Evolutionary conservation across 495 filamentous ascomycete species (phyloP).

Genomic region (Elasticomyces elasticus): DNA sequence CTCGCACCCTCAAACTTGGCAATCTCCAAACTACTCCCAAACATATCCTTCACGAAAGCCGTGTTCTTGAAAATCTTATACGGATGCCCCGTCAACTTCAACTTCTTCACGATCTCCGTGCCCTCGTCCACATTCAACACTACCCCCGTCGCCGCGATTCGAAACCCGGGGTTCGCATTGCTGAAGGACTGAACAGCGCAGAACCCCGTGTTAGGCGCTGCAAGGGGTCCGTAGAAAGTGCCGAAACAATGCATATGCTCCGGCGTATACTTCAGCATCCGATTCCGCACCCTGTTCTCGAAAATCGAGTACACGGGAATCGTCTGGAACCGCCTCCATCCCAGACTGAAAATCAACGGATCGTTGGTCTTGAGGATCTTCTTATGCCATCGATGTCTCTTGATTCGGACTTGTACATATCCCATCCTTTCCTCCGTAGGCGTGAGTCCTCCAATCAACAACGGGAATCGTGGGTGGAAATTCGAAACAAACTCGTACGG

Average conservation of each 20-base stretch:
- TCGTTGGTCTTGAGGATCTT: conserved; percentile 97
- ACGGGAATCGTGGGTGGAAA: conserved; percentile 75
- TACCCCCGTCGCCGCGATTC: conserved; percentile 86
- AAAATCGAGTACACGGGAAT: conserved; percentile 90
- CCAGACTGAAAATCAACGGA: conserved; percentile 90
- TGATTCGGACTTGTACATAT: conserved; percentile 90
- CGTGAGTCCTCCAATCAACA: conserved; percentile 81
- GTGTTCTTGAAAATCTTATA: conserved; percentile 99
- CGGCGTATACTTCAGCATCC: conserved; percentile 95
- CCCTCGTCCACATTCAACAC: conserved; percentile 87
- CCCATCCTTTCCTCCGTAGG: conserved; percentile 92
- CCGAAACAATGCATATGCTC: conserved; percentile 98
- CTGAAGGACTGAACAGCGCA: conserved; percentile 87
- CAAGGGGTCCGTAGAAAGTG: conserved; percentile 87
- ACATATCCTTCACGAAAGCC: conserved; percentile 98
- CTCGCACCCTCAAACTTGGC: conserved; percentile 96
- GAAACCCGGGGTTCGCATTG: conserved; percentile 79
- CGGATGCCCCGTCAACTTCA: conserved; percentile 83
- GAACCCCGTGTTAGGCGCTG: conserved; percentile 92
- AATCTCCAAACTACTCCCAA: conserved; percentile 79
- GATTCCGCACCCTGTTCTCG: conserved; percentile 82
- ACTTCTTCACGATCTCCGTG: conserved; percentile 96
- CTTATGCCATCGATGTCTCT: conserved; percentile 97
- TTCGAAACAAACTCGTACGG: conserved; percentile 84
- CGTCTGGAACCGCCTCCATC: conserved; percentile 93